Base-by-base conservation (phyloP, 73 alveolate genomes). In the Paramecium sexaurelia region DNA sequence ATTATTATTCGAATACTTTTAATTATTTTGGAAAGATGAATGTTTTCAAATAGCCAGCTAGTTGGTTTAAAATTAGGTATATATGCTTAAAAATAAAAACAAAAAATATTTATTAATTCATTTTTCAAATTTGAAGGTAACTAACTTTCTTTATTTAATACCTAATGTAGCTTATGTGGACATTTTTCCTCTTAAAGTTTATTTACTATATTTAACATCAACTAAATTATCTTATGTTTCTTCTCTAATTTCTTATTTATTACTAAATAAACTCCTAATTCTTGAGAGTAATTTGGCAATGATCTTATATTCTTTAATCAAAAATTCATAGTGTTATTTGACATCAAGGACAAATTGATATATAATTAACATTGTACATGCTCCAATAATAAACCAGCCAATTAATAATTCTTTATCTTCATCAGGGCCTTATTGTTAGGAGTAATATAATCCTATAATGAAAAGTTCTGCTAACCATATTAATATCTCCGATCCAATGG, bases 341-440 rank as follows among this genome's bases (percentile, higher is more conserved):
- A 78, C 35, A 78, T 78, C 90, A 27, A 78, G 43, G 19, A 41
- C 19, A 11, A 78, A 78, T 45, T 78, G 29, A 17, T 11, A 39
- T 41, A 78, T 10, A 15, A 78, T 78, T 6, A 78, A 37, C 29
- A 78, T 24, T 20, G 90, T 78, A 24, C 75, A 39, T 3, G 32
- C 43, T 2, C 69, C 73, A 20, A 78, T 78, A 10, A 78, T 45
- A 78, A 45, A 39, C 90, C 90, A 78, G 3, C 90, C 90, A 1
- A 78, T 43, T 0, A 41, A 24, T 19, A 78, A 11, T 78, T 41
- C 41, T 45, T 39, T 37, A 22, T 41, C 19, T 5, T 37, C 36
- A 78, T 45, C 73, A 19, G 55, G 29, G 1, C 56, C 56, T 15
- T 32, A n/a, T 71, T 71, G 19, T n/a, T 71, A 71, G 5, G 56